These are phyloP conservation scores for Phytophthora melonis DNA, from an alignment of 352 stramenopile genomes.

Conservation along the genomic window DNA sequence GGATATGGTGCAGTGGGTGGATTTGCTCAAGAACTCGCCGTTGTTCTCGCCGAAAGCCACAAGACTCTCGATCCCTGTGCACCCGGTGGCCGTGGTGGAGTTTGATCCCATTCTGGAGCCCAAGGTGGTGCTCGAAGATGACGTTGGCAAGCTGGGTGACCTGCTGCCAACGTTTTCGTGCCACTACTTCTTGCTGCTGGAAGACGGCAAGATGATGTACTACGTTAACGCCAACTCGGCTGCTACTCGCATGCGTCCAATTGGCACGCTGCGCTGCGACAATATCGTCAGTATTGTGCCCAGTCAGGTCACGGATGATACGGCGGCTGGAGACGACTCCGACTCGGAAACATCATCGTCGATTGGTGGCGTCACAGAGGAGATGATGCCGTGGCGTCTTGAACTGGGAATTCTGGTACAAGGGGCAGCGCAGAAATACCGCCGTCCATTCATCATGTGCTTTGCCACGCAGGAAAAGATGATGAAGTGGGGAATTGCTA, in stretches of 20 bases:
- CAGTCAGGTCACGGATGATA: conserved; percentile 65
- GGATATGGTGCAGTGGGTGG: conserved; percentile 88
- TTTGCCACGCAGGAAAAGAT: conserved; percentile 82
- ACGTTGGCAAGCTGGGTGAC: conserved; percentile 82
- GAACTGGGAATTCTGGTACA: conserved; percentile 78
- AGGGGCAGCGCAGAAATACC: conserved; percentile 67
- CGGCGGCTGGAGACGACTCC: conserved; percentile 4
- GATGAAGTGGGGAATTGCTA: conserved; percentile 88
- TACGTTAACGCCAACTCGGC: conserved; percentile 69
- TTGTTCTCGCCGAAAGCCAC: conserved; percentile 68
- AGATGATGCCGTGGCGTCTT: conserved; percentile 80
- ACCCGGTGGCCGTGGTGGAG: conserved; percentile 81
- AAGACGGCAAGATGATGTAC: conserved; percentile 87
- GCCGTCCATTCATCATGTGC: conserved; percentile 80
- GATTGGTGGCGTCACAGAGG: conserved; percentile 43
- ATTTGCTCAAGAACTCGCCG: conserved; percentile 89
- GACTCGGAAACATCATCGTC: conserved; percentile 24
- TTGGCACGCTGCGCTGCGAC: conserved; percentile 83
- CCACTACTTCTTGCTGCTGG: conserved; percentile 78
- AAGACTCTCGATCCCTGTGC: conserved; percentile 81
- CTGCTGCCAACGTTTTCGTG: conserved; percentile 71
- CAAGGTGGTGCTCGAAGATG: conserved; percentile 72
- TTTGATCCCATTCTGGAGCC: conserved; percentile 76
- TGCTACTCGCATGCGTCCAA: conserved; percentile 68
- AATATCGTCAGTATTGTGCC: conserved; percentile 84